phyloP scores from a whole-genome alignment of 495 filamentous ascomycete species.

The Letharia lupina region DNA sequence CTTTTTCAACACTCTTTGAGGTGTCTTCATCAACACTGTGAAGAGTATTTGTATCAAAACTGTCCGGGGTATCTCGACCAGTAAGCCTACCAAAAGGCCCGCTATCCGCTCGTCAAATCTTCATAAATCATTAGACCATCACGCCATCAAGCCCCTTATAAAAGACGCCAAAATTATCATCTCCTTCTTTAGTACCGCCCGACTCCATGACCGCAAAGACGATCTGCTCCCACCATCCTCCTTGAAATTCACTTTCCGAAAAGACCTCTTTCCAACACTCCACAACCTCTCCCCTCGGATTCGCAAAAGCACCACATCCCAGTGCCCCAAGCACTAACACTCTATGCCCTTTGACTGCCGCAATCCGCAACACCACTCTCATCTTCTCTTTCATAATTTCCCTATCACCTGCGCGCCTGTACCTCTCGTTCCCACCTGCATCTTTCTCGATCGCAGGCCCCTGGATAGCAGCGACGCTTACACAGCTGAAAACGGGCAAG shows the following conservation, averaged over 20 bases:
- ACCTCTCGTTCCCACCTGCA: slow-evolving; percentile 22
- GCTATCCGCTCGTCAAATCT: background rate
- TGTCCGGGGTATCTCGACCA: slow-evolving; percentile 1
- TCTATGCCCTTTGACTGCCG: slow-evolving; percentile 42
- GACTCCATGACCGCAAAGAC: slow-evolving; percentile 46
- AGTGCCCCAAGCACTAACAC: slow-evolving; percentile 56
- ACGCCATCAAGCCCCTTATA: slow-evolving; percentile 36
- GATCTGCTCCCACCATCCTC: slow-evolving; percentile 48
- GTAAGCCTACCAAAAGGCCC: background rate
- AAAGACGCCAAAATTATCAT: slow-evolving; percentile 47
- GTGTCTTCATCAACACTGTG: background rate
- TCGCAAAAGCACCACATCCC: slow-evolving; percentile 57
- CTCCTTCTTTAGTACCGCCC: slow-evolving; percentile 26
- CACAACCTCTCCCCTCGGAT: slow-evolving; percentile 55
- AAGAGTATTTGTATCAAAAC: background rate
- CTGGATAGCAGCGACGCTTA: slow-evolving; percentile 49
- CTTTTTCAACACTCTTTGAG: background rate
- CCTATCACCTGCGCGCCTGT: slow-evolving; percentile 34
- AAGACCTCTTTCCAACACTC: slow-evolving; percentile 52
- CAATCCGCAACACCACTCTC: slow-evolving; percentile 46
- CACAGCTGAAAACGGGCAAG: slow-evolving; percentile 47
- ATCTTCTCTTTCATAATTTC: slow-evolving; percentile 51
- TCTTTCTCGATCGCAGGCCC: slow-evolving; percentile 35
- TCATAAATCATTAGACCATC: slow-evolving; percentile 26
- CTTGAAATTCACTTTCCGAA: slow-evolving; percentile 43